Percentiles rank a stretch among this genome's conserved stretches.
These are phyloP conservation scores for Boletus semigastroideus DNA, from an alignment of 1,284 basidiomycete genomes.

Conservation along the genomic window DNA sequence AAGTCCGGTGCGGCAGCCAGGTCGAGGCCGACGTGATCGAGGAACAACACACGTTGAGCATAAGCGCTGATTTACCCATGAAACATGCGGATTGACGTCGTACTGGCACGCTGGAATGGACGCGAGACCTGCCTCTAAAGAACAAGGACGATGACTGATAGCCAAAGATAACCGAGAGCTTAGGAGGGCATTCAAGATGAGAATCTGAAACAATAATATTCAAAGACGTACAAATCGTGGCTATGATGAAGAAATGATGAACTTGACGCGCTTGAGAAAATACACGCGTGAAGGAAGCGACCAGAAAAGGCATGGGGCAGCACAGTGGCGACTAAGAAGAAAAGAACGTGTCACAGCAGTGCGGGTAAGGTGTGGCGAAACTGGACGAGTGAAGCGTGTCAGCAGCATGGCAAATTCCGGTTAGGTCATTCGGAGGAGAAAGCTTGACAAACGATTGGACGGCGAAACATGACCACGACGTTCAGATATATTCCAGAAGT, in stretches of 20 bases:
- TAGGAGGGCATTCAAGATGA: constrained; percentile 23
- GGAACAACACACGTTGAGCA: constrained; percentile 57
- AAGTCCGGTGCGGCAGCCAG: constrained; percentile 51
- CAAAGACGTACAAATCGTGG: constrained; percentile 39
- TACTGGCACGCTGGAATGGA: constrained; percentile 30
- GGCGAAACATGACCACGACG: constrained; percentile 27
- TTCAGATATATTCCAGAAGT: constrained; percentile 30
- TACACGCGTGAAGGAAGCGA: constrained; percentile 41
- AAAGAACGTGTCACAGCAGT: constrained; percentile 55
- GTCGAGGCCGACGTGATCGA: constrained; percentile 62
- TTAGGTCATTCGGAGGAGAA: constrained; percentile 54
- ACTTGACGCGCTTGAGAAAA: constrained; percentile 29
- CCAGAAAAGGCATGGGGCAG: constrained; percentile 57
- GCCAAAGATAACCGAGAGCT: constrained; percentile 29
- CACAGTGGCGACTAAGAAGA: constrained; percentile 45
- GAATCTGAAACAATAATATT: constrained; percentile 36
- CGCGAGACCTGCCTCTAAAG: constrained; percentile 30
- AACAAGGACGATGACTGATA: constrained; percentile 16
- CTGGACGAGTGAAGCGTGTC: constrained; percentile 50
- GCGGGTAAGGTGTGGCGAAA: constrained; percentile 58
- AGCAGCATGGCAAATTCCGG: constrained; percentile 56
- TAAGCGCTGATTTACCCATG: constrained; percentile 47
- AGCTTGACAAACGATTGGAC: constrained; percentile 43
- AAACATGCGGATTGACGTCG: constrained; percentile 34
- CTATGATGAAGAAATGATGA: constrained; percentile 30